A percentile compares a stretch with the other conserved stretches of the same genome.
These are phyloP conservation scores for Xerocomus nothofagi DNA, from an alignment of 1,284 basidiomycete species.

Conservation along the genomic window DNA sequence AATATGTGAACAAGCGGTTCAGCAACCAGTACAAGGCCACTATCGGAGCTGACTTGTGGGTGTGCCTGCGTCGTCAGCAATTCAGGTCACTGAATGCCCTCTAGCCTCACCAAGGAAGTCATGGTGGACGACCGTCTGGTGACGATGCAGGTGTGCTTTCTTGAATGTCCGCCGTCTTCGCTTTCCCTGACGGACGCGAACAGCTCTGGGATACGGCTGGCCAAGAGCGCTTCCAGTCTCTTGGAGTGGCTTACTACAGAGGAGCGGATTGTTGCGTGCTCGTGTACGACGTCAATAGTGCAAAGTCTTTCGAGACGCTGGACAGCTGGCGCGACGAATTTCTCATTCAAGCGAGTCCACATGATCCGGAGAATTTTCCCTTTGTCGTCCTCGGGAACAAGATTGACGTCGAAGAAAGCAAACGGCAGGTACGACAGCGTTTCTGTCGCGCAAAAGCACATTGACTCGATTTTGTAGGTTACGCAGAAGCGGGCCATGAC, in stretches of 20 bases:
- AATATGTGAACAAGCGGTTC: conserved; percentile 99
- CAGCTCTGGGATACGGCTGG: conserved; percentile 99
- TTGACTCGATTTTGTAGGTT: conserved; percentile 53
- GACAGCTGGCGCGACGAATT: conserved; percentile 99
- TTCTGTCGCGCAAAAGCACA: background rate
- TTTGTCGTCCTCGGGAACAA: conserved; percentile 99
- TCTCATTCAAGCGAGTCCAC: conserved; percentile 95
- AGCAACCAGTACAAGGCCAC: conserved; percentile 99
- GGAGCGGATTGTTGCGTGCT: conserved; percentile 99
- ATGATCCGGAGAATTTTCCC: conserved; percentile 98
- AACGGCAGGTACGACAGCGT: conserved; percentile 77
- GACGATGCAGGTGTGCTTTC: conserved; percentile 87
- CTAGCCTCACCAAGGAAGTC: conserved; percentile 95
- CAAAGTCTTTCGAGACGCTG: conserved; percentile 97
- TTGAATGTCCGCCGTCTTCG: conserved; percentile 8
- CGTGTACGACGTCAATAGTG: conserved; percentile 98
- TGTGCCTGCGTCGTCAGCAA: conserved; percentile 23
- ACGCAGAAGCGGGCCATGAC: conserved; percentile 99
- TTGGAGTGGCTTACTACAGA: conserved; percentile 98
- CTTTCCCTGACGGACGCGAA: conserved; percentile 8
- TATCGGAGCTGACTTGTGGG: conserved; percentile 88
- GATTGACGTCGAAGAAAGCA: conserved; percentile 99
- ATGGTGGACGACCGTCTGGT: conserved; percentile 98
- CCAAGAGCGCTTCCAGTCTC: conserved; percentile 98
- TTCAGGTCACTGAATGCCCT: conserved; percentile 17